Percentiles rank a stretch among this genome's conserved stretches.
phyloP scores from a whole-genome alignment of 352 stramenopile genomes.

The Phytophthora podocarpi region DNA sequence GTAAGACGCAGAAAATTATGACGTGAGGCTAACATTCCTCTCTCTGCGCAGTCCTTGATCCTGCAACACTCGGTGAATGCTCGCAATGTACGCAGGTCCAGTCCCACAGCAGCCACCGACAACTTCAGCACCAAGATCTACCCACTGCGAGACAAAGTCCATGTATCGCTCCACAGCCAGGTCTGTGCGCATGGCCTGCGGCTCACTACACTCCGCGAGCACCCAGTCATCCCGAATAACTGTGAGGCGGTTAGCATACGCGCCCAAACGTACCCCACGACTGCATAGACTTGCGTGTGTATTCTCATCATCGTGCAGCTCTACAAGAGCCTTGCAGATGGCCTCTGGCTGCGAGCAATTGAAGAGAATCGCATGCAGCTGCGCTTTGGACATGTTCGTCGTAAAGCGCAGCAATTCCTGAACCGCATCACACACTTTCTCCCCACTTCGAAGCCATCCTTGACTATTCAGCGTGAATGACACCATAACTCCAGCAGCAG shows the following conservation, averaged over 20 bases:
- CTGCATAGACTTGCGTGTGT: constrained; percentile 10
- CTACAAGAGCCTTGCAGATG: constrained; percentile 75
- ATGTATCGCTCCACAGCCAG: constrained; percentile 70
- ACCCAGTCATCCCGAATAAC: constrained; percentile 77
- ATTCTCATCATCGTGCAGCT: constrained; percentile 43
- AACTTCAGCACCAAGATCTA: constrained; percentile 63
- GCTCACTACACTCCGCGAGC: constrained; percentile 64
- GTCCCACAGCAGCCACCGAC: constrained; percentile 93
- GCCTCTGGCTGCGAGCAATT: constrained; percentile 91
- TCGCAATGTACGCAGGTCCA: constrained; percentile 82
- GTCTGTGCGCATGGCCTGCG: constrained; percentile 89
- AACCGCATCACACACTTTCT: constrained; percentile 55
- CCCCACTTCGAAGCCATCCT: constrained; percentile 76
- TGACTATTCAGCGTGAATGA: constrained; percentile 82
- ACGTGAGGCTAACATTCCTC: not conserved
- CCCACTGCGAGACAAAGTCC: constrained; percentile 74
- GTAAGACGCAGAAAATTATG: too few relatives aligned
- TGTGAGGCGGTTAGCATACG: constrained; percentile 91
- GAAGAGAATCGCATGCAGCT: constrained; percentile 83
- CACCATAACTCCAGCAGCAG: constrained; percentile 60
- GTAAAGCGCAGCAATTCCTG: constrained; percentile 44
- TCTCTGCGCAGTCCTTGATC: constrained; percentile 24
- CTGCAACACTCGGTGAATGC: constrained; percentile 44
- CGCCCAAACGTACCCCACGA: constrained; percentile 56
- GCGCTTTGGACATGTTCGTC: constrained; percentile 5